A percentile compares a stretch with the other conserved stretches of the same genome.
Conservation (phyloP, 352 stramenopile species). For the Globisporangium abappressorium region DNA sequence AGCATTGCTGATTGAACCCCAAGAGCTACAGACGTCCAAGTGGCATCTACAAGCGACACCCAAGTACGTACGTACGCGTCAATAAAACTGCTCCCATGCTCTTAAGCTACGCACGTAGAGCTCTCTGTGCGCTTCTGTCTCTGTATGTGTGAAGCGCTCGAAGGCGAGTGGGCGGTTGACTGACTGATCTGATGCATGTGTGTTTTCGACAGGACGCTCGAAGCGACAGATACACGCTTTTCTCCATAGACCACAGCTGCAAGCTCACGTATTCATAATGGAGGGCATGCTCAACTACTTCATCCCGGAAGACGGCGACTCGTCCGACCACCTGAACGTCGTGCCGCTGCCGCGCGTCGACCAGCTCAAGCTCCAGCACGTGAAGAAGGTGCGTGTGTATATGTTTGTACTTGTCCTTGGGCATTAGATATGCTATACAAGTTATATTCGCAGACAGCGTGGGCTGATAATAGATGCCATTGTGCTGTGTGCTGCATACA, state of each 20-base stretch:
- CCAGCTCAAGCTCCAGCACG: conserved; percentile 64
- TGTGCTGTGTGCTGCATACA: conserved; percentile 19
- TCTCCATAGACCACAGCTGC: background rate
- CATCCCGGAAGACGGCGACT: conserved; percentile 82
- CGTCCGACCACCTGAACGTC: conserved; percentile 83
- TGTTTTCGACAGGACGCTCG: background rate
- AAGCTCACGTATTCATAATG: conserved; percentile 32
- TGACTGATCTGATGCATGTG: background rate
- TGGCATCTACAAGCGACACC: background rate
- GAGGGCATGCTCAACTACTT: conserved; percentile 89
- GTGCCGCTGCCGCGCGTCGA: conserved; percentile 78
- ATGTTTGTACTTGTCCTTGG: background rate
- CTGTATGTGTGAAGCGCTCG: background rate
- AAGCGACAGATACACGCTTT: background rate
- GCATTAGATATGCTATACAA: background rate
- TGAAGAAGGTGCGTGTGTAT: conserved; percentile 51
- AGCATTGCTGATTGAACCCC: background rate
- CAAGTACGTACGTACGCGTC: background rate
- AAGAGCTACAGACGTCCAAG: conserved; percentile 3
- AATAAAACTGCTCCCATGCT: background rate
- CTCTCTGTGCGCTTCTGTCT: background rate
- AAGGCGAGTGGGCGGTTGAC: background rate
- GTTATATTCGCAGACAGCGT: background rate
- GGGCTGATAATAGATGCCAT: background rate
- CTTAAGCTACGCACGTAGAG: background rate